Evolutionary conservation across 768 basidiomycete species (phyloP).

Genomic region (Tephrocybe rancida): DNA sequence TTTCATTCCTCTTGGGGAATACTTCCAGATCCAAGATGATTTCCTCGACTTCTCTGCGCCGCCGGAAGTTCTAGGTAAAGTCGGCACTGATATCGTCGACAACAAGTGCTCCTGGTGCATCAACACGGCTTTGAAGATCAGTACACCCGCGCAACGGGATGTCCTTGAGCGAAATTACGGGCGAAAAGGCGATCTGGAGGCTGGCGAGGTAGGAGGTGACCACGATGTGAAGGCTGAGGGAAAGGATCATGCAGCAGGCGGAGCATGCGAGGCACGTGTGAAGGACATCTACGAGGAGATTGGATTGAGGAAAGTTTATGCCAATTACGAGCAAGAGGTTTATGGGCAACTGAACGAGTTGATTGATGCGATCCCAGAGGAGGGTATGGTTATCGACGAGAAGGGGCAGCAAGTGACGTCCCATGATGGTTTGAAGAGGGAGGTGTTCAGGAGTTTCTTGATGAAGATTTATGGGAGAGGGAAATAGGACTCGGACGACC

Average conservation of each 20-base stretch:
- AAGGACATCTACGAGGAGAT: constrained; percentile 72
- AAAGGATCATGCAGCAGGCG: constrained; percentile 41
- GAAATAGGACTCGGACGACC: constrained; percentile 33
- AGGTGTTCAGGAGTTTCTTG: constrained; percentile 85
- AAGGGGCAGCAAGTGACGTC: constrained; percentile 22
- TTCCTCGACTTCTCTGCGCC: constrained; percentile 93
- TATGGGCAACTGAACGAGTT: constrained; percentile 65
- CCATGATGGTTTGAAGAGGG: constrained; percentile 45
- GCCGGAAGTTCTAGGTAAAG: constrained; percentile 91
- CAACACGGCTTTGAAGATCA: constrained; percentile 75
- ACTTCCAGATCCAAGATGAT: constrained; percentile 99
- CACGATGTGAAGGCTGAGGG: constrained; percentile 17
- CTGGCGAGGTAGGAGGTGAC: constrained; percentile 13
- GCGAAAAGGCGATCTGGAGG: constrained; percentile 33
- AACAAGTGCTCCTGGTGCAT: constrained; percentile 99
- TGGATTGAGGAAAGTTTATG: constrained; percentile 66
- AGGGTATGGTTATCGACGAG: constrained; percentile 26
- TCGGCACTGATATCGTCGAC: constrained; percentile 96
- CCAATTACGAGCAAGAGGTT: constrained; percentile 73
- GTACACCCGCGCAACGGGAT: constrained; percentile 52
- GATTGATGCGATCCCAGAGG: constrained; percentile 76
- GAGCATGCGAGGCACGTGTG: constrained; percentile 44
- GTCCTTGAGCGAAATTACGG: constrained; percentile 57
- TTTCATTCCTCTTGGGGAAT: constrained; percentile 90
- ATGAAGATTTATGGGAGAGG: constrained; percentile 78